These are phyloP conservation scores for Podospora pseudoanserina DNA, from an alignment of 495 filamentous ascomycete genomes.

Conservation along the genomic window DNA sequence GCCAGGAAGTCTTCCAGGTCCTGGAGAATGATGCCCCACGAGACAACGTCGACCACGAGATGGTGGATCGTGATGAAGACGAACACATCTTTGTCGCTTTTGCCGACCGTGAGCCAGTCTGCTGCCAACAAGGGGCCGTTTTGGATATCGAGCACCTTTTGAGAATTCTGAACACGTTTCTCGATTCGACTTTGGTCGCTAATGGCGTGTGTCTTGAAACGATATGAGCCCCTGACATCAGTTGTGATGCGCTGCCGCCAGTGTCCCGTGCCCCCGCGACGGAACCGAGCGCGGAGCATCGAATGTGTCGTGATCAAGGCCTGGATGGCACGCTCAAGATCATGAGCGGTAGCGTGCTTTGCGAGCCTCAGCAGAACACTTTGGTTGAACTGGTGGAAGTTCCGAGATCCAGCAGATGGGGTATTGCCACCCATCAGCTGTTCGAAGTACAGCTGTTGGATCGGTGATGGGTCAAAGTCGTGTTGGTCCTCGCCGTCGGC, in stretches of 20 bases:
- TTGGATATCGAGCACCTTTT: slow-evolving; percentile 34
- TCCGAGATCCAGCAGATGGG: slow-evolving; percentile 24
- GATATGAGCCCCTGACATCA: slow-evolving; percentile 22
- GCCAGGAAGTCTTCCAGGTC: slow-evolving; percentile 56
- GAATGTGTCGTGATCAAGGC: slow-evolving; percentile 54
- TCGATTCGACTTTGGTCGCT: slow-evolving; percentile 14
- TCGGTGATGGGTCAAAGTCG: slow-evolving; percentile 49
- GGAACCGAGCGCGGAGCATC: slow-evolving; percentile 60
- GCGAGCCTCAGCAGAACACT: slow-evolving; percentile 53
- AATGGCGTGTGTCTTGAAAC: slow-evolving; percentile 25
- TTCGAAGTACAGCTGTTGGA: slow-evolving; percentile 59
- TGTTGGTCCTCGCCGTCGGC: slow-evolving; percentile 19
- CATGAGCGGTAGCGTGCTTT: slow-evolving; percentile 31
- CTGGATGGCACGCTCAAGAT: slow-evolving; percentile 43
- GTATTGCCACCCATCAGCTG: background rate
- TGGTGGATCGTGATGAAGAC: slow-evolving; percentile 57
- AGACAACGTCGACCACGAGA: slow-evolving; percentile 60
- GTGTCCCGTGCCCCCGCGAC: slow-evolving; percentile 19
- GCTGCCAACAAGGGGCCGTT: slow-evolving; percentile 35
- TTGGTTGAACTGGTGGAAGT: slow-evolving; percentile 59
- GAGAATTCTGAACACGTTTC: slow-evolving; percentile 26
- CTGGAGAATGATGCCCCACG: slow-evolving; percentile 58
- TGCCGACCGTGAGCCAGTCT: slow-evolving; percentile 25
- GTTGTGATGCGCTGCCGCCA: slow-evolving; percentile 33
- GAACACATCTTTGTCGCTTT: slow-evolving; percentile 23